These are phyloP conservation scores for Fusarium luffae DNA, from an alignment of 2,329 filamentous ascomycete species.

Conservation along the genomic window DNA sequence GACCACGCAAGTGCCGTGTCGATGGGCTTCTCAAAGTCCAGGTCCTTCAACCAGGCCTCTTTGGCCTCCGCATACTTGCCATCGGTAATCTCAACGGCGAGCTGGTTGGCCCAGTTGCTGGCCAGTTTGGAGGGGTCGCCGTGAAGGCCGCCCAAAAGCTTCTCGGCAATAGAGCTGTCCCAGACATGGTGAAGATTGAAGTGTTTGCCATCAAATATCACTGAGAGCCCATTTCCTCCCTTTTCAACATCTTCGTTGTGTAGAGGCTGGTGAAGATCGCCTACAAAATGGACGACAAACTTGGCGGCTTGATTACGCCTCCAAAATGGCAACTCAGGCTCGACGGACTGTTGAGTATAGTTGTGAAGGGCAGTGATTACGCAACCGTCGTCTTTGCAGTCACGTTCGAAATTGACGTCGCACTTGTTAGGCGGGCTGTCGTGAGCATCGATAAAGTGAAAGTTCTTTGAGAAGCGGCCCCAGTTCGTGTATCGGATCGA, in stretches of 20 bases:
- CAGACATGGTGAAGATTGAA: slow-evolving; percentile 79
- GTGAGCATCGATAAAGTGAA: slow-evolving; percentile 77
- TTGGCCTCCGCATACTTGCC: slow-evolving; percentile 66
- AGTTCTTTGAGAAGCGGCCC: slow-evolving; percentile 69
- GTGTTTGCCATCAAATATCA: slow-evolving; percentile 66
- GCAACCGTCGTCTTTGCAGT: slow-evolving; percentile 72
- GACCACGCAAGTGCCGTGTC: slow-evolving; percentile 72
- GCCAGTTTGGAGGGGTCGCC: slow-evolving; percentile 63
- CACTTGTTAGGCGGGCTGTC: slow-evolving; percentile 69
- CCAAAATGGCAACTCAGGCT: slow-evolving; percentile 56
- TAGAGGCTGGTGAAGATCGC: slow-evolving; percentile 76
- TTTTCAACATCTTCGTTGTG: slow-evolving; percentile 71
- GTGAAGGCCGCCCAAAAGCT: slow-evolving; percentile 66
- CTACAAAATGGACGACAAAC: slow-evolving; percentile 75
- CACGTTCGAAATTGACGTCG: slow-evolving; percentile 67
- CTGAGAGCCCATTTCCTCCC: slow-evolving; percentile 76
- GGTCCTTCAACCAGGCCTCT: slow-evolving; percentile 65
- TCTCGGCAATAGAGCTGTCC: slow-evolving; percentile 77
- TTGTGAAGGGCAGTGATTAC: slow-evolving; percentile 69
- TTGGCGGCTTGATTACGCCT: slow-evolving; percentile 70
- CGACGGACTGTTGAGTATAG: slow-evolving; percentile 67
- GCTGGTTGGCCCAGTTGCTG: slow-evolving; percentile 65
- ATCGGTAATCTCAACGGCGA: slow-evolving; percentile 64
- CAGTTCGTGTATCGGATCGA: slow-evolving; percentile 72
- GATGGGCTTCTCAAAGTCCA: slow-evolving; percentile 65